A percentile compares a stretch with the other conserved stretches of the same genome.
These are phyloP conservation scores for Puya raimondii DNA, from an alignment of 176 grass and related monocot species.

Conservation along the genomic window DNA sequence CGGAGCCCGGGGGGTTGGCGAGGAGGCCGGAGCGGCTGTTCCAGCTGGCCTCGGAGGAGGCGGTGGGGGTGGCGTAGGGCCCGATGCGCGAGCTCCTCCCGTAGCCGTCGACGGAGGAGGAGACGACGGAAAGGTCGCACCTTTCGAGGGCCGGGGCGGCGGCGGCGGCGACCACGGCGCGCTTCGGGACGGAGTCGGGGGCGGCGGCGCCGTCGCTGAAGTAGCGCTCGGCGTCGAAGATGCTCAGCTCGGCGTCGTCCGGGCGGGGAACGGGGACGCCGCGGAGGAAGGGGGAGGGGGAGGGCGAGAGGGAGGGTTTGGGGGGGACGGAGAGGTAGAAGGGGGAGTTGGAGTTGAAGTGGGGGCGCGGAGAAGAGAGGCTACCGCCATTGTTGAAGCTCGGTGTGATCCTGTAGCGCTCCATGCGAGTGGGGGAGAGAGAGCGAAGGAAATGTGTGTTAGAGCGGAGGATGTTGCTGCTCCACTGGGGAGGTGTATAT, in stretches of 20 bases:
- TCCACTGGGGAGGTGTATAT: no score
- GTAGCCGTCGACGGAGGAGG: conserved; percentile 18
- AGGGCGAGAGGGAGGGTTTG: no score
- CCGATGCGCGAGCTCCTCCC: conserved; percentile 2
- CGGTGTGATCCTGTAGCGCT: conserved; percentile 15
- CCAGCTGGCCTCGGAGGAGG: conserved; percentile 39
- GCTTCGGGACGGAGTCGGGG: background rate
- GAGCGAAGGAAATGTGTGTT: no score
- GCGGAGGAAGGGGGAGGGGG: conserved; percentile 8
- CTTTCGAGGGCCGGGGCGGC: conserved; percentile 7
- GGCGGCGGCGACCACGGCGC: no score
- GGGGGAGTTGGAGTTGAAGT: conserved; percentile 12
- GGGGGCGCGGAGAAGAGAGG: conserved; percentile 15
- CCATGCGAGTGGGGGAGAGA: background rate
- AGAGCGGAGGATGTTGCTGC: no score
- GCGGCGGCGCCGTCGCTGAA: conserved; percentile 20
- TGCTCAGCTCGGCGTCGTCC: conserved; percentile 32
- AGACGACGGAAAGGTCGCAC: conserved; percentile 12
- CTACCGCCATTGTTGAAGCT: background rate
- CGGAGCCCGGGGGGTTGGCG: background rate
- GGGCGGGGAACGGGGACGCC: conserved; percentile 10
- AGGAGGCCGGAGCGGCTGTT: conserved; percentile 36
- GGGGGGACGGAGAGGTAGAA: conserved; percentile 1
- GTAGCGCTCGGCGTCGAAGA: conserved; percentile 41
- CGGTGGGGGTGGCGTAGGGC: conserved; percentile 9